Percentiles rank a stretch among this genome's conserved stretches.
Evolutionary conservation across 169 alveolate species (phyloP).

Genomic region (Theileria orientalis): DNA sequence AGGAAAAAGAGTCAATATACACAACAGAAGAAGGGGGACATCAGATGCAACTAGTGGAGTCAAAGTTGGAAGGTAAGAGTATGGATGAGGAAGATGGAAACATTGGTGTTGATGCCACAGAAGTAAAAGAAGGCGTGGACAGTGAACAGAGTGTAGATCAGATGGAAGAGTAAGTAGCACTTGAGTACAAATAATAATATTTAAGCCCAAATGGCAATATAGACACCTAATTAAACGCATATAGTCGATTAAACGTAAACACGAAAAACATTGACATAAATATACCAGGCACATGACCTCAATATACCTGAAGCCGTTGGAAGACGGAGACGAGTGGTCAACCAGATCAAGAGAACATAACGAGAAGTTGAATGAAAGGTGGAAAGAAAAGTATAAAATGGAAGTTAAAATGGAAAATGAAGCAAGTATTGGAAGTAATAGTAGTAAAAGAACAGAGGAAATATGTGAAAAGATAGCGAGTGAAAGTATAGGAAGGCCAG

Average conservation of each 20-base stretch:
- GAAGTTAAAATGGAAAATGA: conserved; percentile 55
- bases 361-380: conserved; percentile 66
- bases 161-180: too few species aligned
- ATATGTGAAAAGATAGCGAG: conserved; percentile 11
- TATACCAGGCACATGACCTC: background rate
- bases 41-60: background rate
- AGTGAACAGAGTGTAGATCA: too few species aligned
- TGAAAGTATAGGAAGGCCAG: conserved; percentile 66
- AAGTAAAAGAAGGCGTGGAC: background rate
- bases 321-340: conserved; percentile 67
- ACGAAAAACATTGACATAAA: background rate
- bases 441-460: background rate
- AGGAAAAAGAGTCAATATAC: too few species aligned
- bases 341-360: conserved; percentile 62
- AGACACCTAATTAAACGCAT: too few species aligned
- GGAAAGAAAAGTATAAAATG: conserved; percentile 61
- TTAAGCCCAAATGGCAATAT: too few species aligned
- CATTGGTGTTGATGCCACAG: background rate
- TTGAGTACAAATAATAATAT: too few species aligned
- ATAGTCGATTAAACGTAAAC: too few species aligned
- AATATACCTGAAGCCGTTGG: conserved; percentile 28
- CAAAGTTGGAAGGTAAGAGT: background rate
- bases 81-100: background rate
- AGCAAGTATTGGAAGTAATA: conserved; percentile 21
- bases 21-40: background rate